Evolutionary conservation across 331 rosid genomes (phyloP), one percentile per base, ranked within the genome.

Genomic region (Ulmus americana): DNA sequence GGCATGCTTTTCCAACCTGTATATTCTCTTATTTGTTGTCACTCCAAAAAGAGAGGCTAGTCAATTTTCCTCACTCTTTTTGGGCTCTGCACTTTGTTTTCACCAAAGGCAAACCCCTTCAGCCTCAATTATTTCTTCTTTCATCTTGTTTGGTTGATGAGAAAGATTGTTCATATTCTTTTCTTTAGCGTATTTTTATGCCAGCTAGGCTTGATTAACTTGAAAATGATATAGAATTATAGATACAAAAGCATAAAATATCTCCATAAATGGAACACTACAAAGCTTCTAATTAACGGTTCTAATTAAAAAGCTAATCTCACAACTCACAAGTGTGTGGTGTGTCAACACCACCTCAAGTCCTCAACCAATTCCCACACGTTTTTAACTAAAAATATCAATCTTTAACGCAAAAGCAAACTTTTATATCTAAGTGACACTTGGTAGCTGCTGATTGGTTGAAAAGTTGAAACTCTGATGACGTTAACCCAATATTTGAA

Each of bases 1-100:
- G 10, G 8, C 56, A 68, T 38, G 15, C 59, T 14, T 12, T 60
- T 61, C 72, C 71, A 71, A 69, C 70, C 73, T 74, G 68, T 70
- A 70, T 55, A 54, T 74, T 65, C 71, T 50, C 69, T 46, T 12
- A 38, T 55, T 69, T 70, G 45, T 57, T 11, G 18, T 6, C 20
- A 8, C 45, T 3, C 42, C 28, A 39, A 42, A 58, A 10, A 9
- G 12, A 62, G 38, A 63, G 35, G 55, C 61, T 22, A 39, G 75
- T 63, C 75, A 52, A 9, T 66, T 63, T 22, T 42, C 40, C 52
- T 61, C 45, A 38, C 67, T 47, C 55, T 75, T 47, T 55, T 53
- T 51, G 56, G 45, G 18, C 70, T 28, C 46, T 76, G 74, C 68
- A 70, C 69, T 14, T 58, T 9, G 22, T 55, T 73, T 68, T 71